phyloP scores from a whole-genome alignment of 2,329 filamentous ascomycete genomes.

The Ambrosiella cleistominuta region DNA sequence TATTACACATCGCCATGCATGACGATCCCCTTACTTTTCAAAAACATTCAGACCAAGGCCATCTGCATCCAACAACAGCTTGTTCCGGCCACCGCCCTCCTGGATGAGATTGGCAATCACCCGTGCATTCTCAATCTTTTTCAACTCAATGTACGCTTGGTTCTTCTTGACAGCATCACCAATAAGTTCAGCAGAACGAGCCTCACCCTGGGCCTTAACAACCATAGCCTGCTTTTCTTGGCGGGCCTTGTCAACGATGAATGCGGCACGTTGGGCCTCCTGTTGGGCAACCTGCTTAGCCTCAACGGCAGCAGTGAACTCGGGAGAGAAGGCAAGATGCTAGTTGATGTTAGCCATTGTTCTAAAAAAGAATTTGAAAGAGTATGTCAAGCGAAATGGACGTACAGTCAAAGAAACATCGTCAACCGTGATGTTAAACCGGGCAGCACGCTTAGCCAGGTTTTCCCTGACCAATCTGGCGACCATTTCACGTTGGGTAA shows the following conservation, averaged over 20 bases:
- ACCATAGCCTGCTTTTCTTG: constrained; percentile 99
- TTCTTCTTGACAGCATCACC: constrained; percentile 99
- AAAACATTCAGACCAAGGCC: constrained; percentile 83
- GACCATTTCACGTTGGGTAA: constrained; percentile 97
- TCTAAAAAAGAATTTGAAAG: background rate
- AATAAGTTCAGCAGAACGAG: constrained; percentile 90
- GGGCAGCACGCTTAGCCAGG: constrained; percentile 70
- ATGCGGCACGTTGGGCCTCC: constrained; percentile 91
- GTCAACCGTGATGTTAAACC: constrained; percentile 94
- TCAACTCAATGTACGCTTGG: constrained; percentile 87
- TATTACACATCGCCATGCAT: background rate
- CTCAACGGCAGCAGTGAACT: constrained; percentile 57
- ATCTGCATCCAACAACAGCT: constrained; percentile 79
- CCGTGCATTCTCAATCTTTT: constrained; percentile 93
- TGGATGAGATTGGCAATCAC: constrained; percentile 77
- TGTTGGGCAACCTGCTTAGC: constrained; percentile 66
- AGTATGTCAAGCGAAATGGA: constrained; percentile 6
- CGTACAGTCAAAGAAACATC: constrained; percentile 90
- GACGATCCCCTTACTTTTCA: constrained; percentile 19
- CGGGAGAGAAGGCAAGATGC: constrained; percentile 57
- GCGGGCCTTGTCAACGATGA: constrained; percentile 94
- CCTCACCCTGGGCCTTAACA: constrained; percentile 96
- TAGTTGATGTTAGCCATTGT: constrained; percentile 18
- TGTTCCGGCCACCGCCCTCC: constrained; percentile 74
- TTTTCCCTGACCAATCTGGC: constrained; percentile 83